Conservation (phyloP, 257 asterid genomes). For the Nicotiana tomentosiformis region DNA sequence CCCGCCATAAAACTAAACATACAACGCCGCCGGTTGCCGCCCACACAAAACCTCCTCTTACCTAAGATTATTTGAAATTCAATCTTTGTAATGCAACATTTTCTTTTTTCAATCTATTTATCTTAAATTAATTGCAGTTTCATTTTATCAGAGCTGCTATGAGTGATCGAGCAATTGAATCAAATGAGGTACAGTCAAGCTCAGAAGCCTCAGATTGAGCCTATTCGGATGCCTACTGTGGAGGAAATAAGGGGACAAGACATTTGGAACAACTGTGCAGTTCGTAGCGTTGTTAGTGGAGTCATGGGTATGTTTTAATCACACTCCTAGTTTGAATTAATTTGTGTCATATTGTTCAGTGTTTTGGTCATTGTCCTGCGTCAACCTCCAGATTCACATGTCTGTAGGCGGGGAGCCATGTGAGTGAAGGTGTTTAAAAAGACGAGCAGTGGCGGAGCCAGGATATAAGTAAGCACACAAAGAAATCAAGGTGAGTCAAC, state of each 20-base stretch:
- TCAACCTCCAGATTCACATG: no score
- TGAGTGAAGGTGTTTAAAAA: no score
- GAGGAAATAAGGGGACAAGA: conserved; percentile 93
- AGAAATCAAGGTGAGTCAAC: no score
- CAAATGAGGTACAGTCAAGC: conserved; percentile 25
- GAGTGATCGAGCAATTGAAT: conserved; percentile 39
- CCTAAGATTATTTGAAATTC: no score
- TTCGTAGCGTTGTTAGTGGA: conserved; percentile 84
- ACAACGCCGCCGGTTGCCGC: no score
- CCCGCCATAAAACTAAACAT: no score
- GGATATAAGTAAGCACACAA: no score
- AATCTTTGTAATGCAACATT: no score
- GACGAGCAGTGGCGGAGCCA: no score
- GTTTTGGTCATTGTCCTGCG: no score
- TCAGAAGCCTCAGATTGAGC: conserved; percentile 48
- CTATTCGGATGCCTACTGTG: conserved; percentile 61
- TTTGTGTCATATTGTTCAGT: not conserved
- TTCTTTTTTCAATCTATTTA: not conserved
- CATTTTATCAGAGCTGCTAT: conserved; percentile 15
- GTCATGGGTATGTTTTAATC: conserved; percentile 63
- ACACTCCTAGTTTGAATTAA: not conserved
- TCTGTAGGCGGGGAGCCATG: no score
- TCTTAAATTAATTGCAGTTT: not conserved
- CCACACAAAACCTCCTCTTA: no score
- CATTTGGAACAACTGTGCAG: conserved; percentile 92